phyloP scores from a whole-genome alignment of 495 filamentous ascomycete genomes.

The Apodospora peruviana region DNA sequence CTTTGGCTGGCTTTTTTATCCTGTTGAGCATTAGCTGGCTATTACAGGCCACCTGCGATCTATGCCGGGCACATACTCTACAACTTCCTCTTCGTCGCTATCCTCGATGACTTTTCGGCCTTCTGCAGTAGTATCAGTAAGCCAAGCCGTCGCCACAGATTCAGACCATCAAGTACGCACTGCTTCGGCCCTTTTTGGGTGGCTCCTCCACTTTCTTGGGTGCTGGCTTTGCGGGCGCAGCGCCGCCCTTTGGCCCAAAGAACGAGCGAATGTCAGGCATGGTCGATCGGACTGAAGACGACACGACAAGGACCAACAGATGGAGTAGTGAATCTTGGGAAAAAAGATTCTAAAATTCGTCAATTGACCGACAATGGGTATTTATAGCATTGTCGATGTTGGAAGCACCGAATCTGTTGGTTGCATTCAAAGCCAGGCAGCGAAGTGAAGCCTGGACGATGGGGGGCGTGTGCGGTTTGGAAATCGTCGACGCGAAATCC shows the following conservation, averaged over 20 bases:
- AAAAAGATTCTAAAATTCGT: not conserved
- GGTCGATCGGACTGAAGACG: too few relatives aligned
- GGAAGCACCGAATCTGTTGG: not conserved
- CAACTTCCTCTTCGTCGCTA: conserved; percentile 59
- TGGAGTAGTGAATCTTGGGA: not conserved
- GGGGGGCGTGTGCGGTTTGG: not conserved
- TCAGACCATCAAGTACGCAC: conserved; percentile 18
- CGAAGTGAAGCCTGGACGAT: not conserved
- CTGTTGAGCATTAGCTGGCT: conserved; percentile 16
- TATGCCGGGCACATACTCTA: conserved; percentile 26
- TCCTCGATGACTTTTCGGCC: conserved; percentile 70
- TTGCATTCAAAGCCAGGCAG: not conserved
- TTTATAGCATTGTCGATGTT: not conserved
- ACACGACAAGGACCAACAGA: not conserved
- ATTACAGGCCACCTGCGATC: not conserved
- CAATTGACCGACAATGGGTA: not conserved
- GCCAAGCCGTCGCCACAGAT: not conserved
- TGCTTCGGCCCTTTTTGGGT: conserved; percentile 37
- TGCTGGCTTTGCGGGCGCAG: conserved; percentile 39
- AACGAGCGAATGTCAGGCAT: conserved; percentile 85
- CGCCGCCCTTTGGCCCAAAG: conserved; percentile 59
- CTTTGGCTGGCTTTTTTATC: conserved; percentile 32
- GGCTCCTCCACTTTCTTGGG: conserved; percentile 41
- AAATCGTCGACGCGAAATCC: conserved; percentile 3
- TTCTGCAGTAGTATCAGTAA: conserved; percentile 36